A percentile compares a stretch with the other conserved stretches of the same genome.
These are phyloP conservation scores for Cicer pinnatifidum DNA, from an alignment of 306 rosid genomes.

Conservation along the genomic window DNA sequence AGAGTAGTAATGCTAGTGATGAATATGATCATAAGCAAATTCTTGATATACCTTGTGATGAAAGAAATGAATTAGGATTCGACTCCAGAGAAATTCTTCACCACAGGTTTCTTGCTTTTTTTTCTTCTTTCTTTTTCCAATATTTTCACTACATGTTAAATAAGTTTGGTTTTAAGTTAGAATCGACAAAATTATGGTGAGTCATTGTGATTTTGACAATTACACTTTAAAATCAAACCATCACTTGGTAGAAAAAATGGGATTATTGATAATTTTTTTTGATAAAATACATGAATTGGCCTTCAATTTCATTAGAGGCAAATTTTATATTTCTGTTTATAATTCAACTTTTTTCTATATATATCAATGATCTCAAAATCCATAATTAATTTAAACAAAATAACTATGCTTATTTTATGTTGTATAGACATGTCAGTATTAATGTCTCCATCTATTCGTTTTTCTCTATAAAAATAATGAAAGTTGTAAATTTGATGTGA, in stretches of 20 bases:
- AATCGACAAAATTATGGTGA: no score
- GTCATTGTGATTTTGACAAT: no score
- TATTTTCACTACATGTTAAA: background rate
- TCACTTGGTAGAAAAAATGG: no score
- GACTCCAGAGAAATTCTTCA: slow-evolving; percentile 47
- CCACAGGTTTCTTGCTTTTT: slow-evolving; percentile 54
- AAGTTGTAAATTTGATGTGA: no score
- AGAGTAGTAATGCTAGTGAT: slow-evolving; percentile 41
- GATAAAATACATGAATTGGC: background rate
- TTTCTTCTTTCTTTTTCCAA: background rate
- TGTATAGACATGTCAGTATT: background rate
- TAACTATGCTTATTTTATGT: background rate
- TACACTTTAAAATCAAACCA: no score
- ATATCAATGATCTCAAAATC: background rate
- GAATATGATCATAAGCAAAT: slow-evolving; percentile 57
- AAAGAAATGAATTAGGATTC: slow-evolving; percentile 51
- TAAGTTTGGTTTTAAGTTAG: no score
- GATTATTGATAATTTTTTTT: no score
- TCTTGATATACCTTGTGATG: slow-evolving; percentile 49
- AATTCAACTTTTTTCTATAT: background rate
- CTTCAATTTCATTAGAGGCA: background rate
- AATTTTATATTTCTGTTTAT: background rate
- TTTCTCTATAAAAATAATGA: no score
- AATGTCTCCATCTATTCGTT: no score
- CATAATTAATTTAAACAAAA: background rate